Base-by-base conservation (phyloP, 1,284 basidiomycete species). In the Ustilago cynodontis region DNA sequence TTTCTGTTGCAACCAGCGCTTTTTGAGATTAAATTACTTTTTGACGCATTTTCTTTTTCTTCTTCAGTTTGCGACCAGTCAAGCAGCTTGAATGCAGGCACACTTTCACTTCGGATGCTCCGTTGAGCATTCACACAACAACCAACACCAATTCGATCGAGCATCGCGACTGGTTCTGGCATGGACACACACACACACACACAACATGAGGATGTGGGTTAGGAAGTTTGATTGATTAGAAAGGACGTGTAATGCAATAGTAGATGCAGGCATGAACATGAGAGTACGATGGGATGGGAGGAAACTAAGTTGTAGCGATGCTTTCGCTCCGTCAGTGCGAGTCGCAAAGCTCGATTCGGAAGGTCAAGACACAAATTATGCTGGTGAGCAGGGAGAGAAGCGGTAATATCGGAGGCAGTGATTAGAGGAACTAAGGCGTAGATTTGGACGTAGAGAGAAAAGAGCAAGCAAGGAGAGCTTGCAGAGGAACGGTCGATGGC, bases 181-280 rank as follows among this genome's bases (percentile, higher is more conserved):
- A n/a, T n/a, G n/a, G n/a, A n/a, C n/a, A n/a, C n/a, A n/a, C n/a
- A n/a, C n/a, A n/a, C n/a, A n/a, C n/a, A n/a, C n/a, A n/a, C n/a
- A n/a, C n/a, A n/a, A n/a, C n/a, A n/a, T n/a, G n/a, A n/a, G n/a
- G n/a, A 33, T 33, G 11, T 43, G 41, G n/a, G n/a, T 20, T n/a
- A 35, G 49, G 11, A 24, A 13, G 18, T 29, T 39, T 18, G n/a
- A 28, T 50, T 37, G 52, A 62, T 54, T 54, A 62, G 53, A 39
- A 35, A 62, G 45, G 37, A 47, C 60, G 22, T 47, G 43, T 33
- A 29, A 55, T 54, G 52, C 60, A 56, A 39, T 6, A 24, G 22
- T 22, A 39, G 29, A 31, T 52, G 31, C 31, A 31, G 26, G n/a
- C 18, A 11, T 52, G 50, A 39, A 20, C 26, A 39, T 39, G 52